phyloP scores from a whole-genome alignment of 129 eudicot genomes.

The Helichrysum umbraculigerum region DNA sequence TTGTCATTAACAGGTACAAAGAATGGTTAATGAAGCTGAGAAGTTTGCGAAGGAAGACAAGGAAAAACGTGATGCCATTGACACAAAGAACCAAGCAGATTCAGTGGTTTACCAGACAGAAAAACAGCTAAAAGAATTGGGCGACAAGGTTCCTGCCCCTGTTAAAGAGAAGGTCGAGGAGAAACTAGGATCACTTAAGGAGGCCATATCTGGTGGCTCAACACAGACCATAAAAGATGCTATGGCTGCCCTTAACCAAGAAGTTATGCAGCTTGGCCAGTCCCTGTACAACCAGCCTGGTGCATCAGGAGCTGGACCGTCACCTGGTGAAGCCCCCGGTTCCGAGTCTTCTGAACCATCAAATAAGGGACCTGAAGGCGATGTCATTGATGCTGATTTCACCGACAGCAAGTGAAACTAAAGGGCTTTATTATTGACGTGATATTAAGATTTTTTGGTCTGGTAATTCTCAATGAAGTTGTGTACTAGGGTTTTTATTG shows the following conservation, averaged over 20 bases:
- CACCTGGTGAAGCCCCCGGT: constrained; percentile 44
- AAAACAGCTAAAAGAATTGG: constrained; percentile 93
- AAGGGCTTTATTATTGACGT: neutral
- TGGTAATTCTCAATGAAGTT: constrained; percentile 24
- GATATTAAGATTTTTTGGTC: constrained; percentile 19
- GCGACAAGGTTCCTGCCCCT: constrained; percentile 86
- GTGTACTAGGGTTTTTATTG: constrained; percentile 42
- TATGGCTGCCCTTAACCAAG: constrained; percentile 93
- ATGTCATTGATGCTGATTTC: constrained; percentile 98
- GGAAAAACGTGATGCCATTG: constrained; percentile 97
- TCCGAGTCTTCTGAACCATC: constrained; percentile 39
- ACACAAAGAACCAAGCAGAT: constrained; percentile 97
- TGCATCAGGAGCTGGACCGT: constrained; percentile 52
- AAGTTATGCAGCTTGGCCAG: constrained; percentile 98
- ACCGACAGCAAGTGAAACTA: constrained; percentile 71
- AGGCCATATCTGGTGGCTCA: constrained; percentile 78
- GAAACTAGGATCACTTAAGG: constrained; percentile 75
- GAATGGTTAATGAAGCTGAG: constrained; percentile 93
- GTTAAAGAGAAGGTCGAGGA: constrained; percentile 92
- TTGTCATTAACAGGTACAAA: constrained; percentile 58
- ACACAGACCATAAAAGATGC: constrained; percentile 93
- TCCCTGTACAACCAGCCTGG: constrained; percentile 92
- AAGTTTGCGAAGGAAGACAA: constrained; percentile 94
- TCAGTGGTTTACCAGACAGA: constrained; percentile 97
- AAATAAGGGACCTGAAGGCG: constrained; percentile 84